Base-by-base conservation (phyloP, 371 early-diverging fungal genomes). In the Lichtheimia ramosa region DNA sequence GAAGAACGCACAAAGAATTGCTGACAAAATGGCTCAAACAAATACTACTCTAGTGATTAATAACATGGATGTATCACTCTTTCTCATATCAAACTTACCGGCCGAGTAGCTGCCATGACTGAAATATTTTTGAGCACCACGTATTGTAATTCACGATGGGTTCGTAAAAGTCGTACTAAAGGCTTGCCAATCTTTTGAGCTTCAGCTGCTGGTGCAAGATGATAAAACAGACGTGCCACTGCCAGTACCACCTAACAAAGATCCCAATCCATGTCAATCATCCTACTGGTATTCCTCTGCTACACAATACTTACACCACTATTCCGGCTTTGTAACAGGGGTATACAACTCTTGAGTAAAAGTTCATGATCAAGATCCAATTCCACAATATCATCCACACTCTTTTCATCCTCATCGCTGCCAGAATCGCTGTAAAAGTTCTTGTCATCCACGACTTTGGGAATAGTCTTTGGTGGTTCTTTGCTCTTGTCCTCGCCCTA, bases 311-410 rank as follows among this genome's bases (percentile, higher is more conserved):
- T 50, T 81, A 87, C 95, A 18, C 93, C 89, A 62, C 91, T 86
- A 67, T 94, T 96, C 48, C 92, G 83, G 68, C 91, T 94, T 59
- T 89, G 86, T n/a, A 95, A 74, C 13, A 96, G 74, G 28, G 93
- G 93, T n/a, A 75, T 60, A 52, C 87, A 83, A 3, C 89, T 83
- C 41, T 80, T 75, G 13, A 95, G 66, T 25, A 95, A 69, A 27
- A 92, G 78, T 25, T 78, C 81, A 59, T 92, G 94, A 66, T 96
- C 96, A 3, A 79, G 72, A 53, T 93, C 93, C 55, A 92, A 61
- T 25, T 66, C 64, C 23, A 71, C 57, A 14, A 68, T 48, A 42
- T 68, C 64, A 48, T 73, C 65, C 39, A 66, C 73, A 0, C 70
- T 67, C 2, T 68, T 48, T 23, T 51, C 53, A 20, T 83, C 75